Conservation (phyloP, 78 protist species). For the Corallochytrium limacisporum region DNA sequence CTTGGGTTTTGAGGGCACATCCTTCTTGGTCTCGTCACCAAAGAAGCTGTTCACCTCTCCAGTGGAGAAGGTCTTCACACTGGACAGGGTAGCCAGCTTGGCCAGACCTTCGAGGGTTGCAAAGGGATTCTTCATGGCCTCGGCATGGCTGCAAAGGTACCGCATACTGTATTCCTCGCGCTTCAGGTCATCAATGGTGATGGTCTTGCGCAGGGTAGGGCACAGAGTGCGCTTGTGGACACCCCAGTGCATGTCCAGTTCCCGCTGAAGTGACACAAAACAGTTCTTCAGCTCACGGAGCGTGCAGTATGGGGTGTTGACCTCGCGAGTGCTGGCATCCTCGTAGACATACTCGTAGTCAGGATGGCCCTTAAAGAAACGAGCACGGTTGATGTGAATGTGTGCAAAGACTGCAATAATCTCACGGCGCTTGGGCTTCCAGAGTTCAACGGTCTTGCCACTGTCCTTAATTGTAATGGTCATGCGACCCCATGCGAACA, state of each 20-base stretch:
- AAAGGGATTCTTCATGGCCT: no score
- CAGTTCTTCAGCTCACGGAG: neutral
- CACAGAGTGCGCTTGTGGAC: slow-evolving; percentile 23
- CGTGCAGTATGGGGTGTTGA: no score
- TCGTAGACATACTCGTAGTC: slow-evolving; percentile 8
- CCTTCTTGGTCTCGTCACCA: no score
- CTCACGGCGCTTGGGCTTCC: slow-evolving; percentile 25
- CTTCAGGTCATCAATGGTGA: no score
- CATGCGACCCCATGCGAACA: slow-evolving; percentile 38
- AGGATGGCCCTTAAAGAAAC: neutral
- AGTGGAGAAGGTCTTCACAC: no score
- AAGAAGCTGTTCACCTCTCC: no score
- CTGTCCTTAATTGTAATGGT: slow-evolving; percentile 20
- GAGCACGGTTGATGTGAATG: neutral
- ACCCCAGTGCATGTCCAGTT: slow-evolving; percentile 21
- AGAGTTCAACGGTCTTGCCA: slow-evolving; percentile 14
- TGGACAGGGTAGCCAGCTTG: no score
- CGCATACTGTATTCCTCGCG: no score
- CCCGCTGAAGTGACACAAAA: neutral
- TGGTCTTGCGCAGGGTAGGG: slow-evolving; percentile 7
- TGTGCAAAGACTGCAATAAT: slow-evolving; percentile 22
- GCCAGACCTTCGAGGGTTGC: no score
- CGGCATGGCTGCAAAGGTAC: no score
- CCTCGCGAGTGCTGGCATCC: slow-evolving; percentile 4
- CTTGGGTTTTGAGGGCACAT: no score